Conservation (phyloP, 2,329 filamentous ascomycete genomes). For the Ophiostoma quercus region DNA sequence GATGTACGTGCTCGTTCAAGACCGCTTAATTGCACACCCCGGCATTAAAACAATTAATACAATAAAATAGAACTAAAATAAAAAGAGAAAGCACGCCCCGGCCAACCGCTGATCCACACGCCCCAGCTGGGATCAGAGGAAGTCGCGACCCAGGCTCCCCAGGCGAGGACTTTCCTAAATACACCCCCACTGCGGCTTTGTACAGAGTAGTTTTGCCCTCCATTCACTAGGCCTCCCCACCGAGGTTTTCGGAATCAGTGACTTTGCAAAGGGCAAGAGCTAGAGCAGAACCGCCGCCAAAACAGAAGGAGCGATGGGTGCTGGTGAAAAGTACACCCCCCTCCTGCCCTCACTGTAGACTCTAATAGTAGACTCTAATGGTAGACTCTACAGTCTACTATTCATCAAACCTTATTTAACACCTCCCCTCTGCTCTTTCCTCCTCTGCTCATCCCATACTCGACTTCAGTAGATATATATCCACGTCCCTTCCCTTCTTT, state of each 20-base stretch:
- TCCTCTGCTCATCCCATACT: background rate
- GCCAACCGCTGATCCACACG: background rate
- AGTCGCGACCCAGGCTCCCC: background rate
- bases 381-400: background rate
- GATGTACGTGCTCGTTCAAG: too few species aligned
- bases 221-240: background rate
- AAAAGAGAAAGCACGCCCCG: background rate
- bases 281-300: background rate
- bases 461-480: constrained; percentile 6
- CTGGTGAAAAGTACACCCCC: background rate
- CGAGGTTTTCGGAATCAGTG: background rate
- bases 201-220: constrained; percentile 2
- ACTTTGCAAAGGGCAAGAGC: background rate
- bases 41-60: too few species aligned
- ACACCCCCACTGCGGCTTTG: constrained; percentile 8
- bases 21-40: too few species aligned
- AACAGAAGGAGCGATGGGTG: background rate
- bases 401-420: constrained; percentile 20
- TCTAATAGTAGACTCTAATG: too few species aligned
- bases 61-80: too few species aligned
- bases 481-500: background rate
- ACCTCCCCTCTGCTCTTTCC: constrained; percentile 15
- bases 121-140: background rate
- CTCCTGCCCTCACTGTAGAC: constrained; percentile 8
- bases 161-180: background rate